These are phyloP conservation scores for Tolypocladium amazonense DNA, from an alignment of 2,329 filamentous ascomycete species.

Conservation along the genomic window DNA sequence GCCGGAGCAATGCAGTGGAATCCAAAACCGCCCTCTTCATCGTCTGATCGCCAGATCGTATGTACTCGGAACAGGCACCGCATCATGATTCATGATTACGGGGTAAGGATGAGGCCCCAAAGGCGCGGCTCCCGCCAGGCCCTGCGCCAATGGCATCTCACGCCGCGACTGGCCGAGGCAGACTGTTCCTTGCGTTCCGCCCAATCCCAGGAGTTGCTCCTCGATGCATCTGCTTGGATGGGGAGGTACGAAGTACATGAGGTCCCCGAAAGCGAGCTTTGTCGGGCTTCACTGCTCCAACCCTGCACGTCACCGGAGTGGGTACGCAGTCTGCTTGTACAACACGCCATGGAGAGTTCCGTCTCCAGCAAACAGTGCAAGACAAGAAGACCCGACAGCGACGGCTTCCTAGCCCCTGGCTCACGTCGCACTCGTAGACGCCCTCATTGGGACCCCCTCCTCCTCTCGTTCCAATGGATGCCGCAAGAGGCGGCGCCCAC, in stretches of 20 bases:
- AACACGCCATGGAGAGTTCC: neutral
- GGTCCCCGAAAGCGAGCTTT: conserved; percentile 4
- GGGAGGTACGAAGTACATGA: neutral
- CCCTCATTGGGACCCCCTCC: neutral
- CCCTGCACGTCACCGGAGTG: neutral
- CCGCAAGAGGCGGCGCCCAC: neutral
- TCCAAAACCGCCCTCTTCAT: neutral
- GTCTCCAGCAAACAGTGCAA: neutral
- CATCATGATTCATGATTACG: neutral
- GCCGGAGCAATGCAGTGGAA: neutral
- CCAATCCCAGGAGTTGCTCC: neutral
- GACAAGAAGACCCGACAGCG: neutral
- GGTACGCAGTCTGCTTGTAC: neutral
- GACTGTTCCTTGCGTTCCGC: neutral
- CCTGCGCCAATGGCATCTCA: neutral
- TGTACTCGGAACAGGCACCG: neutral
- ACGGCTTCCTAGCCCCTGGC: neutral
- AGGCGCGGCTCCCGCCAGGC: neutral
- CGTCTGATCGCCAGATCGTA: neutral
- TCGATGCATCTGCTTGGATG: neutral
- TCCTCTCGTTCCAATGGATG: neutral
- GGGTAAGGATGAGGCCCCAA: too few species aligned
- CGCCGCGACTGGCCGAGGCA: neutral
- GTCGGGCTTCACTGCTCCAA: conserved; percentile 2
- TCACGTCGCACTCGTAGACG: neutral